Base-by-base conservation (phyloP, 2,329 filamentous ascomycete species). In the Coniochaeta prunicola region DNA sequence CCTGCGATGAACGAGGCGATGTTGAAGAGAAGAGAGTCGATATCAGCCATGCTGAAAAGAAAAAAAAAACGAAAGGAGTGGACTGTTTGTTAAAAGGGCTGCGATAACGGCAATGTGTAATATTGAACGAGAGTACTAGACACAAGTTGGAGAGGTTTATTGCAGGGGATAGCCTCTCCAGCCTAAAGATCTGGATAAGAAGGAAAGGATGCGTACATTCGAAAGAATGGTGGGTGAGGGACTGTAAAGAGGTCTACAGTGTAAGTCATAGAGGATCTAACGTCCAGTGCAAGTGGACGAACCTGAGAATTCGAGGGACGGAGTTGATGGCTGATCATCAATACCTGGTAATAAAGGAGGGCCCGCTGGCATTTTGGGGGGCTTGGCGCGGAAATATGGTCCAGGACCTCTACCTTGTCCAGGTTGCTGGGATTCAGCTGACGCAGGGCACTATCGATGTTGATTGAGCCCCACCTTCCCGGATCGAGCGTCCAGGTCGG, bases 1-100 rank as follows among this genome's bases (percentile, higher is more conserved):
- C 73, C 72, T 12, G 72, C 70, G 34, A 78, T 68, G 58, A 80
- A 77, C 17, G 69, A 68, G 28, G 71, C 69, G 26, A 72, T 64
- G 62, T 75, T 77, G 65, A 76, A 80, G 21, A 64, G 63, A 8
- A 76, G 61, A 62, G 65, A 69, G 60, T 74, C 68, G 64, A 69
- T 68, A 59, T 65, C 70, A 61, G 69, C 71, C 45, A 64, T 79
- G 33, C 69, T 75, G 36, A 15, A 36, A 38, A 36, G 12, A 15
- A 15, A 36, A 38, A 36, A 15, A 15, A 5, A 38, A 38, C 36
- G 36, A 38, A 3, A 38, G 36, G 17, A 38, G 2, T 38, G 36
- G 36, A n/a, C 36, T 38, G 36, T 4, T 15, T 36, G n/a, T 36
- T 9, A 15, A 15, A 36, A 9, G 34, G 4, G 13, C 12, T 36